phyloP scores from a whole-genome alignment of 768 basidiomycete genomes.

The Lactifluus piperatus region DNA sequence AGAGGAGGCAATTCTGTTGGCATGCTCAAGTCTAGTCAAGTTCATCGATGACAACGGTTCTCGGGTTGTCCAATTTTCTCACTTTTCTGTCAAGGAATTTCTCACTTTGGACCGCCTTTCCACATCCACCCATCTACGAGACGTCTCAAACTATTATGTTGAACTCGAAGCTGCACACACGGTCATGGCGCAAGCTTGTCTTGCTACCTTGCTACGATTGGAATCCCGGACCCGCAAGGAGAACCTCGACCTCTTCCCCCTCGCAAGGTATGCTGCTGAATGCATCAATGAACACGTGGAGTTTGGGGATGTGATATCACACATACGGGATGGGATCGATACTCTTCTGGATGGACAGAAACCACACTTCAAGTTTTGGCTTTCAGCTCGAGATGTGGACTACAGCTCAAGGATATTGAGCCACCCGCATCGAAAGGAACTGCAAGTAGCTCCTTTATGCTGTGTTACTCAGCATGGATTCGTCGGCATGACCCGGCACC shows the following conservation, averaged over 20 bases:
- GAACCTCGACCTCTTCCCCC: neutral
- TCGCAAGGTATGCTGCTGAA: neutral
- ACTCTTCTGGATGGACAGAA: neutral
- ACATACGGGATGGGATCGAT: neutral
- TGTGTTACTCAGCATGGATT: too few relatives aligned
- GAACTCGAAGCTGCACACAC: neutral
- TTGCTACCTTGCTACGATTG: neutral
- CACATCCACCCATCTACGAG: neutral
- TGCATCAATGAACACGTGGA: neutral
- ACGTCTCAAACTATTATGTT: neutral
- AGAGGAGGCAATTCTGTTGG: neutral
- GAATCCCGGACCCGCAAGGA: neutral
- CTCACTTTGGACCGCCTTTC: neutral
- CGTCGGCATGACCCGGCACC: too few relatives aligned
- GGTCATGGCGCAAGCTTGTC: neutral
- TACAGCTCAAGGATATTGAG: neutral
- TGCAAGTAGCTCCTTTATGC: too few relatives aligned
- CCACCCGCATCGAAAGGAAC: neutral
- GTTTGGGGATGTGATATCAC: neutral
- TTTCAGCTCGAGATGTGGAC: too few relatives aligned
- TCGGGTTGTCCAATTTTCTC: neutral
- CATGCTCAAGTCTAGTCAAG: neutral
- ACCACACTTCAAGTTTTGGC: neutral
- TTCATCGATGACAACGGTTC: neutral
- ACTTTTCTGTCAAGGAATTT: constrained; percentile 1